Conservation (phyloP, 768 basidiomycete species). For the Amanita exitialis region DNA sequence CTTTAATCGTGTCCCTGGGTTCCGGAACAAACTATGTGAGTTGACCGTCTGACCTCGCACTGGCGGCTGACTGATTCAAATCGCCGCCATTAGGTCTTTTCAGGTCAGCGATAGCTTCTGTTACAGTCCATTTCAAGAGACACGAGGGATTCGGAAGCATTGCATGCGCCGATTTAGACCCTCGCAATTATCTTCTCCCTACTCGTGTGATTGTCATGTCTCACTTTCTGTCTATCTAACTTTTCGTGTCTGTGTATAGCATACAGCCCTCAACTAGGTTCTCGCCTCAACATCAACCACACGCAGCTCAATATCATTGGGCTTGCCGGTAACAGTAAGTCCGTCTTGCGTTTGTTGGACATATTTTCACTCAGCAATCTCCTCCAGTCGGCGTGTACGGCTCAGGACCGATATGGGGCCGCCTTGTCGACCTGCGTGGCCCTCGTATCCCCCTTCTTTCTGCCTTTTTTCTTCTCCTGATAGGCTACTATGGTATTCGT, state of each 20-base stretch:
- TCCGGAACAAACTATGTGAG: conserved; percentile 73
- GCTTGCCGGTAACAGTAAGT: conserved; percentile 66
- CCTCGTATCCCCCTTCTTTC: conserved; percentile 56
- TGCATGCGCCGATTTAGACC: too few relatives aligned
- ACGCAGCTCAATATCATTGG: conserved; percentile 79
- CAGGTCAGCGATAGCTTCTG: conserved; percentile 21
- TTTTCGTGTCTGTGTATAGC: conserved; percentile 34
- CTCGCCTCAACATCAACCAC: conserved; percentile 64
- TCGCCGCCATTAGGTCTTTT: conserved; percentile 24
- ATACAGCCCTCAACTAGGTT: conserved; percentile 80
- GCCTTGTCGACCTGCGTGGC: conserved; percentile 65
- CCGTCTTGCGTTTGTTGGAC: background rate
- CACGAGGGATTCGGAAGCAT: background rate
- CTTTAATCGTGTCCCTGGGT: conserved; percentile 49
- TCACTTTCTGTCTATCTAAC: background rate
- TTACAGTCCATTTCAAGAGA: background rate
- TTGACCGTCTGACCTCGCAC: conserved; percentile 5
- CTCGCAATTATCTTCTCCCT: background rate
- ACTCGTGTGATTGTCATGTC: background rate
- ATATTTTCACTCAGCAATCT: background rate
- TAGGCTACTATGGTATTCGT: conserved; percentile 66
- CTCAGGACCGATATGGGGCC: conserved; percentile 71
- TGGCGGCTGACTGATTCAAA: background rate
- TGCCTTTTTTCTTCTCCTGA: conserved; percentile 49
- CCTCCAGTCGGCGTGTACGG: conserved; percentile 63